These are phyloP conservation scores for Fusarium sarcochroum DNA, from an alignment of 2,329 filamentous ascomycete genomes.

Conservation along the genomic window DNA sequence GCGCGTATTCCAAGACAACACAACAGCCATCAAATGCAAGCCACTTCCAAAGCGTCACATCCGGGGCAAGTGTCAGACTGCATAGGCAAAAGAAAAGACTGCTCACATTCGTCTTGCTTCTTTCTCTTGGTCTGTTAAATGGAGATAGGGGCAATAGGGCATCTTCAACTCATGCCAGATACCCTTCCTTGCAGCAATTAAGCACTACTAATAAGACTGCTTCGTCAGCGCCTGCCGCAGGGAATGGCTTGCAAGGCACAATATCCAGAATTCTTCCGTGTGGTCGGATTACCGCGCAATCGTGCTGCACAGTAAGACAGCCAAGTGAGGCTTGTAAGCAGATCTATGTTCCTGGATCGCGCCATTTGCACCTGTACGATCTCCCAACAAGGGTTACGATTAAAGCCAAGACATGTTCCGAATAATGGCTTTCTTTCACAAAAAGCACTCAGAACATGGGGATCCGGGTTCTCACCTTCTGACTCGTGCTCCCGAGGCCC, in stretches of 20 bases:
- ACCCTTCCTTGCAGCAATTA: constrained; percentile 22
- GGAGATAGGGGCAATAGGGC: constrained; percentile 1
- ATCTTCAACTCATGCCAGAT: constrained; percentile 17
- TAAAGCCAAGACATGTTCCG: constrained; percentile 17
- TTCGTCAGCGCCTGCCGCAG: constrained; percentile 5
- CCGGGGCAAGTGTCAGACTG: constrained; percentile 17
- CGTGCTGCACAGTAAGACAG: constrained; percentile 9
- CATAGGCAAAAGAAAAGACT: constrained; percentile 16
- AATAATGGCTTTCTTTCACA: constrained; percentile 19
- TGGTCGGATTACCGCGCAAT: constrained; percentile 16
- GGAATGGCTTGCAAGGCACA: constrained; percentile 16
- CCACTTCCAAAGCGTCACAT: constrained; percentile 36
- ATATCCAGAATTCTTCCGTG: constrained; percentile 3
- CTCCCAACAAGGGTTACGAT: constrained; percentile 5
- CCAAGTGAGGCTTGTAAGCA: constrained; percentile 28
- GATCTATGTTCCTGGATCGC: not conserved
- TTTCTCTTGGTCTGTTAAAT: not conserved
- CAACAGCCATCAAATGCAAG: constrained; percentile 39
- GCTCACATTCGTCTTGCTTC: not conserved
- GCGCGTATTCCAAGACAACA: constrained; percentile 30
- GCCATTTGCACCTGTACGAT: constrained; percentile 23
- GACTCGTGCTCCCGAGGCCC: constrained; percentile 4
- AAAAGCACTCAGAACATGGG: not conserved
- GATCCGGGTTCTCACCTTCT: constrained; percentile 4
- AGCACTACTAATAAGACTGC: constrained; percentile 17